phyloP scores from a whole-genome alignment of 1,139 yeast genomes.

The Entelexis sorbosivorans region DNA sequence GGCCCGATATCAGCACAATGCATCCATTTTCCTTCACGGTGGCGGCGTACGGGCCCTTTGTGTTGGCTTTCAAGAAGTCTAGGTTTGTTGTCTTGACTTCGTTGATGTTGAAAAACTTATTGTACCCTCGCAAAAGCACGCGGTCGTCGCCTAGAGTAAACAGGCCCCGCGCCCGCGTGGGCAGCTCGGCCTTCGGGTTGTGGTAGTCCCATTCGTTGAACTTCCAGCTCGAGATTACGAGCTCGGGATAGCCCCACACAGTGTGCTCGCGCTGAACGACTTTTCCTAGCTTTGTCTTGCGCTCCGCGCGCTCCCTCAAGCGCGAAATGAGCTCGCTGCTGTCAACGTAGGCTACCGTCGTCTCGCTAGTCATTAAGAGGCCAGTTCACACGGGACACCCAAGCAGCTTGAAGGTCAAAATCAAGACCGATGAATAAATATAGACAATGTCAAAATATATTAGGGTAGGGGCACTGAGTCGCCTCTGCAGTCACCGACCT shows the following conservation, averaged over 20 bases:
- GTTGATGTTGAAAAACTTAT: conserved; percentile 77
- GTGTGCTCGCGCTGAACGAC: conserved; percentile 20
- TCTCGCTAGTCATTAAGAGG: neutral
- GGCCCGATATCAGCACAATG: conserved; percentile 70
- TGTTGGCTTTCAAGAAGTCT: conserved; percentile 37
- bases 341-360: neutral
- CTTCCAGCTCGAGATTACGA: conserved; percentile 48
- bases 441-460: too few relatives aligned
- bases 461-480: neutral
- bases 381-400: too few relatives aligned
- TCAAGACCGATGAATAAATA: neutral
- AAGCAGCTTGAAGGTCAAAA: neutral
- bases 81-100: conserved; percentile 51
- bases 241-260: conserved; percentile 28
- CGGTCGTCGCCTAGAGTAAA: conserved; percentile 44
- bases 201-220: conserved; percentile 85
- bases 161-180: conserved; percentile 73
- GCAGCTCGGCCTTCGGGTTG: conserved; percentile 40
- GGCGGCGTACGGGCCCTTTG: conserved; percentile 68
- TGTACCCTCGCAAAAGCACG: conserved; percentile 79
- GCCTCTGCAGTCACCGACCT: neutral
- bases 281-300: conserved; percentile 5
- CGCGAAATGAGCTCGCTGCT: conserved; percentile 1
- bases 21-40: conserved; percentile 92
- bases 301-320: conserved; percentile 8